Evolutionary conservation across 1,284 basidiomycete genomes (phyloP), one percentile per base, ranked within the genome.

Genomic region (Chondrostereum purpureum): DNA sequence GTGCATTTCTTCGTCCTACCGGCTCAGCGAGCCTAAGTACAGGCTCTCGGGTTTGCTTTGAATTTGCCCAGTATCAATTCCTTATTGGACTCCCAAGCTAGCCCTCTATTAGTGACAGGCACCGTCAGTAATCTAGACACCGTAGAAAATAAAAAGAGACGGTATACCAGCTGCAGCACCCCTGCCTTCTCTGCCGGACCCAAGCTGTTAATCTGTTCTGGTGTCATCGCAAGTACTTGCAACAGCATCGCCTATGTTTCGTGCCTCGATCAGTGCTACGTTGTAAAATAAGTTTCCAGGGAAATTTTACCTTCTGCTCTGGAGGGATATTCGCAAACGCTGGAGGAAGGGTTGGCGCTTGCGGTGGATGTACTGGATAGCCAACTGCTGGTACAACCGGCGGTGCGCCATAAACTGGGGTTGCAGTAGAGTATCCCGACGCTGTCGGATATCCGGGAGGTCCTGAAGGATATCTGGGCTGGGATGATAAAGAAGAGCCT

Each of bases 181-280:
- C 90, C 86, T 0, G 81, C 79, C 39, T 87, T 77, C 55, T 98
- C 93, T 2, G 78, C 73, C 1, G 88, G 83, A 17, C 92, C 89
- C 39, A 98, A 67, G 5, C 78, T 80, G 46, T 82, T 83, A 56
- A 99, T 89, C 64, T 98, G 92, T 39, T 92, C 91, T 33, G 78
- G 83, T 0, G 89, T 88, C 56, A 99, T 67, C 48, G 76, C 78
- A 22, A 99, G 68, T 0, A 98, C 92, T 66, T 94, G 92, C 61
- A 89, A 72, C 38, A 93, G 60, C 81, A 92, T 89, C 19, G 77
- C 72, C 88, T 92, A 57, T 17, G 45, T 13, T n/a, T n/a, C n/a
- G n/a, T n/a, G n/a, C n/a, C n/a, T n/a, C n/a, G n/a, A n/a, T n/a
- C n/a, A n/a, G n/a, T n/a, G n/a, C n/a, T n/a, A n/a, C n/a, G n/a